A percentile compares a stretch with the other conserved stretches of the same genome.
Evolutionary conservation across 179 eudicot species (phyloP).

Genomic region (Monotropa hypopitys): DNA sequence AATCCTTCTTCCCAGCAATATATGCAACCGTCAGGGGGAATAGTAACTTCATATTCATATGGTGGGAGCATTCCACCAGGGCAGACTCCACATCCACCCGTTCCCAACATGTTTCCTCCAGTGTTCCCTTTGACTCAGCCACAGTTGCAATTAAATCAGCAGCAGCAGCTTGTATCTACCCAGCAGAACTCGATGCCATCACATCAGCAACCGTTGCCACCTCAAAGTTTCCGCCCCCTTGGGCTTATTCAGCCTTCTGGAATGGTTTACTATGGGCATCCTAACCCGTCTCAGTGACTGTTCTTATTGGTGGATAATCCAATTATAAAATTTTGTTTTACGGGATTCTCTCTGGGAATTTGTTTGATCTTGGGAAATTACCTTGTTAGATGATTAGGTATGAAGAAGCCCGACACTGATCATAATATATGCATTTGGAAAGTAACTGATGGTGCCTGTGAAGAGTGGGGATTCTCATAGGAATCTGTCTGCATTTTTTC

Average conservation of each 20-base stretch:
- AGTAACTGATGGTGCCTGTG: neutral
- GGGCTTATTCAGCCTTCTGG: slow-evolving; percentile 54
- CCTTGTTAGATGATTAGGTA: neutral
- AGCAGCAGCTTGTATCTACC: slow-evolving; percentile 23
- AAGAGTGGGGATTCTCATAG: neutral
- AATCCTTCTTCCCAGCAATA: slow-evolving; percentile 43
- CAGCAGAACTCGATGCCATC: slow-evolving; percentile 27
- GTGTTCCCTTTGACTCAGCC: slow-evolving; percentile 45
- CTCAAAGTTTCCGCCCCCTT: slow-evolving; percentile 54
- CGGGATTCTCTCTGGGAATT: neutral
- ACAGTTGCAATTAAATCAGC: slow-evolving; percentile 36
- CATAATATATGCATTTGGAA: neutral
- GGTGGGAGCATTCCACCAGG: slow-evolving; percentile 37
- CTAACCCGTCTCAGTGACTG: slow-evolving; percentile 44
- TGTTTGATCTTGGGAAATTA: neutral
- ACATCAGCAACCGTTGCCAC: slow-evolving; percentile 36
- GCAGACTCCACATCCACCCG: slow-evolving; percentile 34
- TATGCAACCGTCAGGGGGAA: slow-evolving; percentile 39
- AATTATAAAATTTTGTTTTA: neutral
- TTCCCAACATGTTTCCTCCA: slow-evolving; percentile 34
- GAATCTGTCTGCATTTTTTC: neutral
- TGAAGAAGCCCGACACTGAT: neutral
- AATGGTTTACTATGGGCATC: slow-evolving; percentile 51
- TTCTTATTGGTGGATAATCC: slow-evolving; percentile 5
- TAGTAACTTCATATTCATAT: slow-evolving; percentile 35